Conservation (phyloP, 148 eudicot species). For the Rhododendron mucronatum region DNA sequence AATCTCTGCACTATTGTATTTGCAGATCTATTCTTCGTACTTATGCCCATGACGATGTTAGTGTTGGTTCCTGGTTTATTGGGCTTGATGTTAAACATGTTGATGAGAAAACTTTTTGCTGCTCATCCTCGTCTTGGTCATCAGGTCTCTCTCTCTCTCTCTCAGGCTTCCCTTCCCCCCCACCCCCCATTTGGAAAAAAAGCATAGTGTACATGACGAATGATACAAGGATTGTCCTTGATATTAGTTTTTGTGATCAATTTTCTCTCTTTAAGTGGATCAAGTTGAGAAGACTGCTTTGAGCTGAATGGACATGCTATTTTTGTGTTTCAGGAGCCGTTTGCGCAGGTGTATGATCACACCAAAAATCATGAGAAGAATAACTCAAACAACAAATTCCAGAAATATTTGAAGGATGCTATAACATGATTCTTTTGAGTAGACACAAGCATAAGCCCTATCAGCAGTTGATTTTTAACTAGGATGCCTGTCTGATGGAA, state of each 20-base stretch:
- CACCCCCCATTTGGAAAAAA: neutral
- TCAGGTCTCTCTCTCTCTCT: constrained; percentile 48
- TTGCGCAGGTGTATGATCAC: constrained; percentile 12
- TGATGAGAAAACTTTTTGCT: constrained; percentile 70
- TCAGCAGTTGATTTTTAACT: neutral
- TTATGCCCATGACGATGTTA: constrained; percentile 84
- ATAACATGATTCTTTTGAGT: neutral
- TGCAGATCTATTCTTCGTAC: constrained; percentile 70
- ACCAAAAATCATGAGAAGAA: neutral
- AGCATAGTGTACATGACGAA: neutral
- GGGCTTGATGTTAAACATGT: constrained; percentile 72
- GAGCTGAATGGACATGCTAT: neutral
- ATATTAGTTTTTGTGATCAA: neutral
- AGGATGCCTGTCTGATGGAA: neutral
- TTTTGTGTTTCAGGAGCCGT: constrained; percentile 10
- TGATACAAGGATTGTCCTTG: neutral
- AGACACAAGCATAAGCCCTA: neutral
- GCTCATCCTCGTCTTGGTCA: constrained; percentile 64
- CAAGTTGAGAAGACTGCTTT: neutral
- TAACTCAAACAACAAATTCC: neutral
- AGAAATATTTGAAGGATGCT: neutral
- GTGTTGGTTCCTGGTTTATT: constrained; percentile 89
- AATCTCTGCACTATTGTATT: constrained; percentile 3
- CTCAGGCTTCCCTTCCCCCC: neutral
- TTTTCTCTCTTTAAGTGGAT: neutral